Evolutionary conservation across 225 moss, liverwort and hornwort species (phyloP), one percentile per base, ranked within the genome.

Genomic region (Physcomitrellopsis africana): DNA sequence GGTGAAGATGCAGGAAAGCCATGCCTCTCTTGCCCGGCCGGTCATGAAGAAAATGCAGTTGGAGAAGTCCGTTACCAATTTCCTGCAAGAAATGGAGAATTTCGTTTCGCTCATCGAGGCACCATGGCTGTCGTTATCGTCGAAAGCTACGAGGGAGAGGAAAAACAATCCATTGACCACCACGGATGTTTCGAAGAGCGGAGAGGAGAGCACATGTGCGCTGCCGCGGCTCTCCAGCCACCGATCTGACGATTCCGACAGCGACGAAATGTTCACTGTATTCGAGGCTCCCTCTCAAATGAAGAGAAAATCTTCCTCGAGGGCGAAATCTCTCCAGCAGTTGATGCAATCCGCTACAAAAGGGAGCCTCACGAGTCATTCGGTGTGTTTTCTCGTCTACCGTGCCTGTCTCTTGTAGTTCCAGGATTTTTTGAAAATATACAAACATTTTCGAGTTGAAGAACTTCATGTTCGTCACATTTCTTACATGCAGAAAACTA

Each of bases 201-300:
- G 11, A 8, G 42, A 14, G 42, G 41, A 63, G 1, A 26, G 62
- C 11, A 63, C 5, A 0, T 23, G 14, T 10, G 15, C 14, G 10
- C 49, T 49, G 29, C 16, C 27, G 8, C 14, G 49, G 23, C 32
- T 60, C 8, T 19, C 26, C 19, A 63, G 29, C 5, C 19, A 11
- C n/a, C 13, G 44, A 15, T 54, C 20, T 8, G 76, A 65, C 24
- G 73, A 76, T 0, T 8, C 63, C 1, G 80, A 77, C n/a, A 56
- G 77, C 7, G 79, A 82, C 1, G 82, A 78, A n/a, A 51, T 74
- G 62, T 82, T 82, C 20, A 74, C 82, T 2, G 37, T 74, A 9
- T 84, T 84, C 8, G 78, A 81, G 24, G 78, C 63, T 2, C 57
- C 71, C 14, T 73, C 17, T 0, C 37, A 41, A 17, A 20, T 1